These are phyloP conservation scores for Pontederia crassipes DNA, from an alignment of 176 grass and related monocot genomes.

Conservation along the genomic window DNA sequence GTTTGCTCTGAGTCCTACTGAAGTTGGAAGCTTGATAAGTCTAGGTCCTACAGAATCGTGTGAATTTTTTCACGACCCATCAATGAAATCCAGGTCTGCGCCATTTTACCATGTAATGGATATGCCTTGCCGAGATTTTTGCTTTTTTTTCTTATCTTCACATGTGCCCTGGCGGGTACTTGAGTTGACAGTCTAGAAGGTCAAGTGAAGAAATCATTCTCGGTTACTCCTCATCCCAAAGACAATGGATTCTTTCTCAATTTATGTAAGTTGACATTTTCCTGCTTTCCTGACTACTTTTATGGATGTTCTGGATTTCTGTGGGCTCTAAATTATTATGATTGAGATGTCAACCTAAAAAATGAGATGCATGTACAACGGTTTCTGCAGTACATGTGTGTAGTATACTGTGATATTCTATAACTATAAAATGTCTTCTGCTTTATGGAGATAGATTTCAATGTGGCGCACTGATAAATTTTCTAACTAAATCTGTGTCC, in stretches of 20 bases:
- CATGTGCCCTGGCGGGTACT: conserved; percentile 4
- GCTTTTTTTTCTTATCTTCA: not conserved
- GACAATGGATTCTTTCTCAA: conserved; percentile 63
- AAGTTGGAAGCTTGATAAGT: conserved; percentile 79
- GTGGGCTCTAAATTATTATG: too few species aligned
- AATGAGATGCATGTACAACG: too few species aligned
- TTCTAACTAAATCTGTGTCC: too few species aligned
- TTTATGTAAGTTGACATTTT: conserved; percentile 43
- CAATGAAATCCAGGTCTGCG: conserved; percentile 94
- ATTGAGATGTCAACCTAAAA: too few species aligned
- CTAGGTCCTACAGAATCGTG: conserved; percentile 83
- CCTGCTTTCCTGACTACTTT: too few species aligned
- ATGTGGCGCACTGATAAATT: too few species aligned
- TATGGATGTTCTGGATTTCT: too few species aligned
- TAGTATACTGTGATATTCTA: too few species aligned
- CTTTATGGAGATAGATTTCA: too few species aligned
- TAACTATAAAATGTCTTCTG: too few species aligned
- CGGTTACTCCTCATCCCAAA: conserved; percentile 44
- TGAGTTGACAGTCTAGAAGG: conserved; percentile 47
- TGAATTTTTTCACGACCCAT: conserved; percentile 95
- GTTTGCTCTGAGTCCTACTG: conserved; percentile 88
- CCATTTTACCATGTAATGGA: not conserved
- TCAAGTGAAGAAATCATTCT: conserved; percentile 69
- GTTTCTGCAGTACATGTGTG: too few species aligned
- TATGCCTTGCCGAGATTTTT: not conserved